Percentiles rank a stretch among this genome's conserved stretches.
phyloP scores from a whole-genome alignment of 768 basidiomycete genomes.

The Tubosaeta sp. region DNA sequence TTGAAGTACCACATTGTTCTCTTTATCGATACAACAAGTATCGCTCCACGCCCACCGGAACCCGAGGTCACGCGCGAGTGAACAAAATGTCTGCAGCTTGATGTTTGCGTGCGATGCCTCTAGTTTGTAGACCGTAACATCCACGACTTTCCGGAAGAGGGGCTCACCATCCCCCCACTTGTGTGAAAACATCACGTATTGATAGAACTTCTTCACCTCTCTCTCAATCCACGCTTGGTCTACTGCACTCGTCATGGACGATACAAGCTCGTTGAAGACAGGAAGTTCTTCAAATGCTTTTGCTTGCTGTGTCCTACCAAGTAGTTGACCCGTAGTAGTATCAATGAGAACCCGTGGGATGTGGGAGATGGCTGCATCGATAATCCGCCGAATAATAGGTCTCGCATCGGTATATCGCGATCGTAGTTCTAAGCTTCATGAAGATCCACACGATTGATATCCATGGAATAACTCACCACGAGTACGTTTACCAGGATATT shows the following conservation, averaged over 20 bases:
- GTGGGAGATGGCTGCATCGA: background rate
- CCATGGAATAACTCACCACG: background rate
- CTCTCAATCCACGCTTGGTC: background rate
- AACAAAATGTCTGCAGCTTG: background rate
- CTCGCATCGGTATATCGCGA: background rate
- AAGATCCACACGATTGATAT: too few species aligned
- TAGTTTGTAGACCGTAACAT: background rate
- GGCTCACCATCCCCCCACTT: too few species aligned
- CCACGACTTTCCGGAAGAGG: too few species aligned
- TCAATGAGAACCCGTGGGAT: constrained; percentile 1
- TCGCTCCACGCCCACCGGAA: background rate
- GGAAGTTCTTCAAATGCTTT: background rate
- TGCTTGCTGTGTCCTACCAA: background rate
- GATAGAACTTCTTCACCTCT: background rate
- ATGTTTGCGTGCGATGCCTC: background rate
- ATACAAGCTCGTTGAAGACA: background rate
- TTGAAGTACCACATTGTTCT: too few species aligned
- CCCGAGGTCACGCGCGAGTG: background rate
- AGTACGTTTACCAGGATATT: background rate
- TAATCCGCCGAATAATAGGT: background rate
- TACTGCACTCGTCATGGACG: background rate
- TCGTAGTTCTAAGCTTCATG: too few species aligned
- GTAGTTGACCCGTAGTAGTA: background rate
- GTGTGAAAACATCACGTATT: background rate
- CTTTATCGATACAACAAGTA: too few species aligned